These are phyloP conservation scores for Didymella arachidicola DNA, from an alignment of 2,329 filamentous ascomycete species.

Conservation along the genomic window DNA sequence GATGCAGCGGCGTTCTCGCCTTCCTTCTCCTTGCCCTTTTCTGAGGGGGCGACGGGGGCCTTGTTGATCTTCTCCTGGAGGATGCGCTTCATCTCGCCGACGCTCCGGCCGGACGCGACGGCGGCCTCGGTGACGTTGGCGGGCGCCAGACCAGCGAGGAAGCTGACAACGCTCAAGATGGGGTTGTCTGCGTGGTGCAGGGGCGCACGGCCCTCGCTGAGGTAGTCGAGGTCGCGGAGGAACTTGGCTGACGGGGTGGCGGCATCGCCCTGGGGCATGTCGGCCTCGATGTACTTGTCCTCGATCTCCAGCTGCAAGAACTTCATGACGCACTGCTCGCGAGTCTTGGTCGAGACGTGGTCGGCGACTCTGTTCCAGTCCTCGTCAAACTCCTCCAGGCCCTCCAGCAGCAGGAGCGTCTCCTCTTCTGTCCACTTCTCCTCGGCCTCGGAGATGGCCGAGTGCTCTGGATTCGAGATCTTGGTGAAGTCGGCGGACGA, in stretches of 20 bases:
- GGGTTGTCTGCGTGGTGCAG: conserved; percentile 95
- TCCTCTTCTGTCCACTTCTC: conserved; percentile 92
- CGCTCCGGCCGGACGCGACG: conserved; percentile 80
- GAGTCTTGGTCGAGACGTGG: conserved; percentile 87
- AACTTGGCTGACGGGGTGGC: conserved; percentile 56
- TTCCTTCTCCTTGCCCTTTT: conserved; percentile 68
- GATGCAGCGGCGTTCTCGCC: conserved; percentile 58
- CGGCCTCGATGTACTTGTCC: conserved; percentile 91
- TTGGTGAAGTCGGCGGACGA: conserved; percentile 83
- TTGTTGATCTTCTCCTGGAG: conserved; percentile 81
- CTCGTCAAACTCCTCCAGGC: conserved; percentile 89
- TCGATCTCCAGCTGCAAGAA: conserved; percentile 97
- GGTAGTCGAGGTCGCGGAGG: conserved; percentile 65
- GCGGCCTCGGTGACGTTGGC: conserved; percentile 84
- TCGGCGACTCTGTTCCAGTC: conserved; percentile 95
- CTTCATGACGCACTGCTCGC: conserved; percentile 95
- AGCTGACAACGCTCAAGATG: conserved; percentile 94
- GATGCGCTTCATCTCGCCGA: conserved; percentile 82
- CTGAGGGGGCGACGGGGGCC: conserved; percentile 52
- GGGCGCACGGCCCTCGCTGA: conserved; percentile 78
- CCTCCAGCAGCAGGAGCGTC: conserved; percentile 87
- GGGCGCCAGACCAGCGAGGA: conserved; percentile 89
- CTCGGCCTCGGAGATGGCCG: conserved; percentile 79
- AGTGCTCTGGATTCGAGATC: conserved; percentile 86
- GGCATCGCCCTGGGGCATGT: conserved; percentile 60